Conservation (phyloP, 2,329 filamentous ascomycete genomes). For the Neofusicoccum sp. region DNA sequence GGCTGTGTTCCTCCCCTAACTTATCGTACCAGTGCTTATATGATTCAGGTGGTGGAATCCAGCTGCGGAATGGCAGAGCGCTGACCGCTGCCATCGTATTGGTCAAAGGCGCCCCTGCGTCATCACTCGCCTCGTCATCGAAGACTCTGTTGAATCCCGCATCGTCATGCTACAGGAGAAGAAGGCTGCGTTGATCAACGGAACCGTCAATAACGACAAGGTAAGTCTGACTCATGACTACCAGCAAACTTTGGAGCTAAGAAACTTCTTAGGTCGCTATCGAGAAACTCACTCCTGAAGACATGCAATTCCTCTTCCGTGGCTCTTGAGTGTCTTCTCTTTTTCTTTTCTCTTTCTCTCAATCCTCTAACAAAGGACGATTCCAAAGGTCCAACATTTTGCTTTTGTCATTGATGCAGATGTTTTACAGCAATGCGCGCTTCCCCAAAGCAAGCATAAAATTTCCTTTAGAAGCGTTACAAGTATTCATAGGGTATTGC, state of each 20-base stretch:
- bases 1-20: neutral
- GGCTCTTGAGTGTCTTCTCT: slow-evolving; percentile 45
- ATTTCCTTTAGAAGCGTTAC: too few species aligned
- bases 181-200: slow-evolving; percentile 97
- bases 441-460: too few species aligned
- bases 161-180: slow-evolving; percentile 98
- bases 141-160: slow-evolving; percentile 92
- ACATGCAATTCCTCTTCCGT: slow-evolving; percentile 95
- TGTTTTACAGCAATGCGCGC: too few species aligned
- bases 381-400: too few species aligned
- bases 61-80: slow-evolving; percentile 99
- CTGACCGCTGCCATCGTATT: slow-evolving; percentile 82
- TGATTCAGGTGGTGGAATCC: slow-evolving; percentile 88
- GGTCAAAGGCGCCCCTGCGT: slow-evolving; percentile 91
- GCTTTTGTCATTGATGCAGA: too few species aligned
- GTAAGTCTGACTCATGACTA: neutral
- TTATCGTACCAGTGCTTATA: slow-evolving; percentile 27
- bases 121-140: slow-evolving; percentile 91
- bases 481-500: too few species aligned
- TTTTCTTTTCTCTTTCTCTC: too few species aligned
- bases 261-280: slow-evolving; percentile 59
- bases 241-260: neutral
- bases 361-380: too few species aligned
- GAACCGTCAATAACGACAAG: slow-evolving; percentile 92
- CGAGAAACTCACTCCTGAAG: slow-evolving; percentile 84